Evolutionary conservation across 495 filamentous ascomycete genomes (phyloP).

Genomic region (Amphirosellinia nigrospora): DNA sequence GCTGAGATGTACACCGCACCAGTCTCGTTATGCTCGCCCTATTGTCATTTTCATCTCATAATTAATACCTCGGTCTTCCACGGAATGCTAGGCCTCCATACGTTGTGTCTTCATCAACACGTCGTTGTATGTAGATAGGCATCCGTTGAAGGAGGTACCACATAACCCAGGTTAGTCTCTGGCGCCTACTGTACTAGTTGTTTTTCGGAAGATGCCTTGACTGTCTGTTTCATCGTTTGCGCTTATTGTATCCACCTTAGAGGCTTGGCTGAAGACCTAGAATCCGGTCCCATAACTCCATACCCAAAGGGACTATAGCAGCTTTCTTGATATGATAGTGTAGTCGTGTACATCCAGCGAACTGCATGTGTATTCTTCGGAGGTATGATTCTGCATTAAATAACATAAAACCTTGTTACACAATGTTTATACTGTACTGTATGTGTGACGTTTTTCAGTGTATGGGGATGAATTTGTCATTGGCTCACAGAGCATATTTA

Average conservation of each 20-base stretch:
- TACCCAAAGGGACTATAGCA: background rate
- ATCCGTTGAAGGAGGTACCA: background rate
- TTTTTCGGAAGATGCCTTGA: conserved; percentile 21
- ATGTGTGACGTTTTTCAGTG: conserved; percentile 16
- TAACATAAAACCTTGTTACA: conserved; percentile 16
- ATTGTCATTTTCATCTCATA: background rate
- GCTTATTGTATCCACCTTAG: conserved; percentile 12
- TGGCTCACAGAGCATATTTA: conserved; percentile 6
- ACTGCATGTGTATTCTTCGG: background rate
- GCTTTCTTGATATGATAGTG: background rate
- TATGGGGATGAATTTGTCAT: background rate
- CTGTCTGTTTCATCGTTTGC: conserved; percentile 19
- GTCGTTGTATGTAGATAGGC: background rate
- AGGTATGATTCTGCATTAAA: background rate
- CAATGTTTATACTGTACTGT: conserved; percentile 6
- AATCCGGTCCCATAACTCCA: conserved; percentile 4
- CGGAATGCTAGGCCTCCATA: background rate
- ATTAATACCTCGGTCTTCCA: background rate
- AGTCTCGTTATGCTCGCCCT: background rate
- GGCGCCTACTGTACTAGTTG: background rate
- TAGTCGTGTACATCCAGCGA: background rate
- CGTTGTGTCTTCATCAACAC: background rate
- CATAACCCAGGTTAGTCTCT: background rate
- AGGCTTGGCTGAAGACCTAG: conserved; percentile 22
- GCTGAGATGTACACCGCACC: background rate